phyloP scores from a whole-genome alignment of 2,329 filamentous ascomycete genomes.

The Amylocarpus encephaloides region DNA sequence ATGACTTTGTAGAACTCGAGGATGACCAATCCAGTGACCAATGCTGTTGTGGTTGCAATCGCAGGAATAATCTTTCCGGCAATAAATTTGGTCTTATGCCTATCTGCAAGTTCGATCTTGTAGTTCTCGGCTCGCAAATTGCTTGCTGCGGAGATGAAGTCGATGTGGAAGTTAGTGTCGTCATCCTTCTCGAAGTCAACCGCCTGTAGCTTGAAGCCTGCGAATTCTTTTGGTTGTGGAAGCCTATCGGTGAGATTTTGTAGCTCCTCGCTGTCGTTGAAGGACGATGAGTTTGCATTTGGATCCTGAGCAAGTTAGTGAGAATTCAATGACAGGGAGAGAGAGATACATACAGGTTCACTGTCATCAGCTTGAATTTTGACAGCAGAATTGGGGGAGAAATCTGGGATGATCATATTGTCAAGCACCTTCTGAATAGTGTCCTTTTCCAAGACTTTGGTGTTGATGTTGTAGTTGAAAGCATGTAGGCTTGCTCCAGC shows the following conservation, averaged over 20 bases:
- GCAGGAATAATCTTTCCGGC: constrained; percentile 99
- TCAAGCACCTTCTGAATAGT: constrained; percentile 77
- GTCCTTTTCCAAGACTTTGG: constrained; percentile 62
- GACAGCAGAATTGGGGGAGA: constrained; percentile 79
- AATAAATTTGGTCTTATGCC: constrained; percentile 99
- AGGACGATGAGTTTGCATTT: constrained; percentile 54
- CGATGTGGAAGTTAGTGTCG: constrained; percentile 95
- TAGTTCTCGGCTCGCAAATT: constrained; percentile 97
- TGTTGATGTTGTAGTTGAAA: constrained; percentile 96
- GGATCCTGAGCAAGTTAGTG: constrained; percentile 52
- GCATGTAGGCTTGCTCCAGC: constrained; percentile 88
- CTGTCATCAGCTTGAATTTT: constrained; percentile 97
- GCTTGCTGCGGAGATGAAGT: constrained; percentile 96
- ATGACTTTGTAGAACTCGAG: constrained; percentile 95
- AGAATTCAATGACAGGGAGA: not conserved
- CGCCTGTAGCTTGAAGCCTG: constrained; percentile 81
- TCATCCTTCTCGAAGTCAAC: constrained; percentile 99
- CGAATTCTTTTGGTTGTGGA: constrained; percentile 71
- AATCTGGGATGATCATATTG: constrained; percentile 93
- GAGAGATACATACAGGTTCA: constrained; percentile 59
- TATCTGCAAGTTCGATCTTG: constrained; percentile 86
- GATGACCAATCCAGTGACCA: constrained; percentile 89
- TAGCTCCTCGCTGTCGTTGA: constrained; percentile 71
- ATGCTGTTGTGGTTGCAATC: constrained; percentile 92
- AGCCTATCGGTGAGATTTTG: constrained; percentile 65